phyloP scores from a whole-genome alignment of 1,284 basidiomycete genomes.

The Austroboletus niveus region DNA sequence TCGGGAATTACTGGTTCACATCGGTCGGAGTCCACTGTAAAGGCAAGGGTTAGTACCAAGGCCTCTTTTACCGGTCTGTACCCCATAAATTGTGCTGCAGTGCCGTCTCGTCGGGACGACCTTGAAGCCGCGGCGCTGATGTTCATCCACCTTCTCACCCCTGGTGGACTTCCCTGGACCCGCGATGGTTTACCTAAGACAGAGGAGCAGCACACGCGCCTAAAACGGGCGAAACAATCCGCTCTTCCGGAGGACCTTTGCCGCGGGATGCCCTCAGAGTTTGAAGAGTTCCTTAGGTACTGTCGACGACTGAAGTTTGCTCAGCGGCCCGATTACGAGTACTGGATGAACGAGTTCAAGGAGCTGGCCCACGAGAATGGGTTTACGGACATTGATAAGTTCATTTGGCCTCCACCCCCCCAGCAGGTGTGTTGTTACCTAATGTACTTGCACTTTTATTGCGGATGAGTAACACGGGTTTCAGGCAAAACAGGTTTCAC shows the following conservation, averaged over 20 bases:
- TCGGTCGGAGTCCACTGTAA: slow-evolving; percentile 74
- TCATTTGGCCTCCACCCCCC: slow-evolving; percentile 67
- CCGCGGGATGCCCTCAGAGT: slow-evolving; percentile 61
- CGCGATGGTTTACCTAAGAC: slow-evolving; percentile 72
- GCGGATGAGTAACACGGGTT: background rate
- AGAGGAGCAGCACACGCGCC: slow-evolving; percentile 54
- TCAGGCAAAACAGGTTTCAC: slow-evolving; percentile 25
- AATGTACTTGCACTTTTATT: background rate
- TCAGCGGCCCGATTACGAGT: slow-evolving; percentile 62
- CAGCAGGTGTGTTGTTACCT: slow-evolving; percentile 22
- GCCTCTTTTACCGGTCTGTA: slow-evolving; percentile 12
- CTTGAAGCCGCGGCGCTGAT: slow-evolving; percentile 72
- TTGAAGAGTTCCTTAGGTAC: slow-evolving; percentile 72
- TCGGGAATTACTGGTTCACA: slow-evolving; percentile 78
- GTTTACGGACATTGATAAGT: slow-evolving; percentile 53
- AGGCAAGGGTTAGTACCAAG: slow-evolving; percentile 53
- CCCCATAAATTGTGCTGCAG: slow-evolving; percentile 36
- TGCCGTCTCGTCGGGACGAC: slow-evolving; percentile 73
- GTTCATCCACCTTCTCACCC: slow-evolving; percentile 74
- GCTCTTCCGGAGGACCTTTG: slow-evolving; percentile 67
- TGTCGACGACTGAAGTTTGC: slow-evolving; percentile 64
- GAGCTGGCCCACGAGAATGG: slow-evolving; percentile 58
- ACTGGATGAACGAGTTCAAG: slow-evolving; percentile 60
- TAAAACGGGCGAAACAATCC: slow-evolving; percentile 59
- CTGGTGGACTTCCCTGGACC: slow-evolving; percentile 73